A percentile compares a stretch with the other conserved stretches of the same genome.
Conservation (phyloP, 148 eudicot species). For the Rhododendron molle region DNA sequence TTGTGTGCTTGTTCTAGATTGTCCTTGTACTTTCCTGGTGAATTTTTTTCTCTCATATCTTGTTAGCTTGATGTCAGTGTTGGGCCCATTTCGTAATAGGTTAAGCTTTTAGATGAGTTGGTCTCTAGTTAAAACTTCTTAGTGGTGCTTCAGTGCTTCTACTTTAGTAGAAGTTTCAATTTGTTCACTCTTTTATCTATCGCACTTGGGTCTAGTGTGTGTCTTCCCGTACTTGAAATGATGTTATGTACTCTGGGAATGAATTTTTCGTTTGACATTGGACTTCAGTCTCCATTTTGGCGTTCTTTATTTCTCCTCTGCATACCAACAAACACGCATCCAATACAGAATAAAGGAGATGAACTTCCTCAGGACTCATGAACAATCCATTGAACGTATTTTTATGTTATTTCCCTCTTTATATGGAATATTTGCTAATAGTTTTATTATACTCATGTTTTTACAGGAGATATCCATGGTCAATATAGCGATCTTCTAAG, state of each 20-base stretch:
- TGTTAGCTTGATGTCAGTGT: neutral
- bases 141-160: neutral
- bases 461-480: constrained; percentile 48
- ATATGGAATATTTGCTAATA: neutral
- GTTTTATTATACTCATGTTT: neutral
- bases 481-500: constrained; percentile 50
- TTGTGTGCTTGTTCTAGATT: neutral
- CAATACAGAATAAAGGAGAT: neutral
- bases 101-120: neutral
- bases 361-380: neutral
- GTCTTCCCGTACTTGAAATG: neutral
- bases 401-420: neutral
- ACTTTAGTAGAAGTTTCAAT: neutral
- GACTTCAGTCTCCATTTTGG: neutral
- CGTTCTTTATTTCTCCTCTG: neutral
- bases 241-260: neutral
- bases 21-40: neutral
- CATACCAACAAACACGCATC: neutral
- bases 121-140: neutral
- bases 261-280: neutral
- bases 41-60: neutral
- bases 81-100: neutral
- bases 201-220: neutral
- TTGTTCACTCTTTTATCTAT: neutral
- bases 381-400: neutral